Conservation (phyloP, 139 green algal species). For the Picochlorum sp. region DNA sequence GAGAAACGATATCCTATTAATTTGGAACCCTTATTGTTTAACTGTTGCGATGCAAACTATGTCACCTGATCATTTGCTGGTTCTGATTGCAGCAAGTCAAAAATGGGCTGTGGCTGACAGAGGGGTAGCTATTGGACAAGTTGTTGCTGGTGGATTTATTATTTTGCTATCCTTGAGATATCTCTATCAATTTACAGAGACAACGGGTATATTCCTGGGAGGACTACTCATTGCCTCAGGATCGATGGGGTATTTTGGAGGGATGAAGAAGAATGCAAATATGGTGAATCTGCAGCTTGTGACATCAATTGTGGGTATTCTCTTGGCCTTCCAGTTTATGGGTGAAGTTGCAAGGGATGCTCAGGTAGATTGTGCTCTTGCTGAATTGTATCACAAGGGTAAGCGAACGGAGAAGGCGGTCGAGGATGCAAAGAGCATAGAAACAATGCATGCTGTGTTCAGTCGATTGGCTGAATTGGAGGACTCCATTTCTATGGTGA, state of each 20-base stretch:
- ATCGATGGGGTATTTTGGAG: constrained; percentile 14
- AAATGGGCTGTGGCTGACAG: constrained; percentile 1
- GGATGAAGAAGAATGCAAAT: not conserved
- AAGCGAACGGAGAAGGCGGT: constrained; percentile 7
- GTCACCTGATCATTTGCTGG: not conserved
- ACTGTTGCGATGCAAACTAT: not conserved
- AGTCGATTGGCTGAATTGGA: constrained; percentile 40
- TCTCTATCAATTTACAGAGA: constrained; percentile 10
- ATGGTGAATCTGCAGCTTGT: constrained; percentile 22
- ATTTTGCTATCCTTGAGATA: constrained; percentile 14
- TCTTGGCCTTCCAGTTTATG: constrained; percentile 28
- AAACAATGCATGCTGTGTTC: constrained; percentile 31
- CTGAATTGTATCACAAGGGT: constrained; percentile 30
- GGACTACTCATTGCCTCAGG: not conserved
- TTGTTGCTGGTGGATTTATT: constrained; percentile 3
- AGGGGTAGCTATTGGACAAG: not conserved
- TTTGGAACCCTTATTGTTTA: not conserved
- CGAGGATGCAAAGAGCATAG: constrained; percentile 1
- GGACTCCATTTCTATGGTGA: constrained; percentile 28
- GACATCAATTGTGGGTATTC: constrained; percentile 22
- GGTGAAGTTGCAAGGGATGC: constrained; percentile 16
- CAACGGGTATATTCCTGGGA: constrained; percentile 15
- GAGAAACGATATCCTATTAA: not conserved
- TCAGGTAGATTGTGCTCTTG: constrained; percentile 38
- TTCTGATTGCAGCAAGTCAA: not conserved